Base-by-base conservation (phyloP, 75 land plant genomes). In the Sequoia sempervirens region DNA sequence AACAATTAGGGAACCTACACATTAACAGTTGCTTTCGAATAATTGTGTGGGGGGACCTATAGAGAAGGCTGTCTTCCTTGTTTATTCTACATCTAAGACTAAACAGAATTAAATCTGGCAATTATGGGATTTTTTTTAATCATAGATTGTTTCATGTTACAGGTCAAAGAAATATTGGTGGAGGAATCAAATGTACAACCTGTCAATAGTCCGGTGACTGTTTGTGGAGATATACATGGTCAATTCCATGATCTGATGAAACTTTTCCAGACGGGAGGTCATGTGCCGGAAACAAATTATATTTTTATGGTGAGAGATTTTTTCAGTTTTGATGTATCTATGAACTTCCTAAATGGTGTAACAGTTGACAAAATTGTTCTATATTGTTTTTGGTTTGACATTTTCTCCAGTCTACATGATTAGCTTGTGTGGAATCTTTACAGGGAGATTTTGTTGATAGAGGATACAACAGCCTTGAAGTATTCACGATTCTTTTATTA, bases 371-470 rank as follows among this genome's bases (percentile, higher is more conserved):
- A 5, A 56, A 18, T 13, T 56, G 23, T 56, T 56, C 52, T 50
- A 50, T 50, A 50, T 50, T 12, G 52, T 50, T 37, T 53, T 81
- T 81, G 20, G 61, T 13, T 38, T 54, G 12, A 40, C 68, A 78
- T 38, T 58, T 80, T 36, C 34, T n/a, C 28, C 5, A 64, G 3
- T 69, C 32, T 53, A 11, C 53, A 75, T 28, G 74, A 32, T 58
- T 50, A 43, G 32, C 47, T 50, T 50, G 34, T 81, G 20, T 45
- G 20, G 43, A 50, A 72, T 37, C 32, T 84, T 88, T 82, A 20
- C 94, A 97, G 99, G 99, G 99, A n/a, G 99, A 97, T 89, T 97
- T 97, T 88, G 99, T 97, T 82, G 99, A 97, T 90, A 93, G 98
- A 82, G 99, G 99, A 14, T 97, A 94, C 84, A 97, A 97, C 85